Conservation (phyloP, 1,139 yeast genomes). For the Candida mesenterica region DNA sequence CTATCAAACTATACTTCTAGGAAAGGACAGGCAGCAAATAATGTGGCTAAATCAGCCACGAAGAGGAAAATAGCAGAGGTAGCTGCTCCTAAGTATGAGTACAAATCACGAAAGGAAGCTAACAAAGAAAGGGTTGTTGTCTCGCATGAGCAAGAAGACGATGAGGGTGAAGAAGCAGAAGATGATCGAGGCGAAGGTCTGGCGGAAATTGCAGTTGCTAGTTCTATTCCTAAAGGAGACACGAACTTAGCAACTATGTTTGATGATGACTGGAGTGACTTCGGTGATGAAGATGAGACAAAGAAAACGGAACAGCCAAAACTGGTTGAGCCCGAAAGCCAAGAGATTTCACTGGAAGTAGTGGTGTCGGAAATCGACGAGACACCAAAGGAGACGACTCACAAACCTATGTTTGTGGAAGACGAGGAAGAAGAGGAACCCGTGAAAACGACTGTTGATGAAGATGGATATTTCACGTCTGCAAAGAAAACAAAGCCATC, state of each 20-base stretch:
- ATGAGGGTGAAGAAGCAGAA: slow-evolving; percentile 14
- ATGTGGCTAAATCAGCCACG: slow-evolving; percentile 6
- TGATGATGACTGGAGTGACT: slow-evolving; percentile 17
- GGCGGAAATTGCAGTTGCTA: not conserved
- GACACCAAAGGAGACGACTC: too few species aligned
- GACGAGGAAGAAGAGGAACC: slow-evolving; percentile 12
- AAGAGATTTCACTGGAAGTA: too few species aligned
- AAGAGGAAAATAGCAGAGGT: not conserved
- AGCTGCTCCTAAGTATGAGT: slow-evolving; percentile 24
- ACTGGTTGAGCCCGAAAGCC: not conserved
- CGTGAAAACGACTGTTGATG: slow-evolving; percentile 30
- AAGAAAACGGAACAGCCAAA: not conserved
- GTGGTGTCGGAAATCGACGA: too few species aligned
- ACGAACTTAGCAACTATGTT: slow-evolving; percentile 18
- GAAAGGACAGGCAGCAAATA: slow-evolving; percentile 16
- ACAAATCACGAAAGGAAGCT: slow-evolving; percentile 40
- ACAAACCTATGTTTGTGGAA: slow-evolving; percentile 10
- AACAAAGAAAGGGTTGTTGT: slow-evolving; percentile 33
- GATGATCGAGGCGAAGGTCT: slow-evolving; percentile 17
- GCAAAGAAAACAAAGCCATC: slow-evolving; percentile 17
- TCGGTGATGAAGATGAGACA: slow-evolving; percentile 12
- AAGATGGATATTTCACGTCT: slow-evolving; percentile 41
- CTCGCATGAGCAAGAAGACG: slow-evolving; percentile 22
- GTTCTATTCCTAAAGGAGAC: slow-evolving; percentile 8
- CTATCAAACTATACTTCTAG: slow-evolving; percentile 23